Conservation (phyloP, 305 asterid genomes). For the Solanum chacoense region DNA sequence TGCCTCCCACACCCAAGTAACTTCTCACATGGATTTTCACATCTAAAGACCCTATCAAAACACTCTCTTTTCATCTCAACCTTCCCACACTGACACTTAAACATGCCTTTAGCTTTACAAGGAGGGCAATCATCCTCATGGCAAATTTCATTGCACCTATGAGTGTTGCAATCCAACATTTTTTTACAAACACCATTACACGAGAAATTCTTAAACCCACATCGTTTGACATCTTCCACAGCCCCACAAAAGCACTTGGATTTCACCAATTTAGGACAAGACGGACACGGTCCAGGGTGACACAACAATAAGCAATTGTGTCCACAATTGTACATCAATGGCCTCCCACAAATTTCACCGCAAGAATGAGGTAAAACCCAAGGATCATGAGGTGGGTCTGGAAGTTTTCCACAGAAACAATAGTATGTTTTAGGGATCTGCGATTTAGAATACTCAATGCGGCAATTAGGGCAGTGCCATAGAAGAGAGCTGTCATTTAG, state of each 20-base stretch:
- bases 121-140: constrained; percentile 64
- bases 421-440: constrained; percentile 55
- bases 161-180: constrained; percentile 52
- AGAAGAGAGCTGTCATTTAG: constrained; percentile 32
- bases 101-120: constrained; percentile 45
- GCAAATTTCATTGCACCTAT: constrained; percentile 58
- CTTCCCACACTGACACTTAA: constrained; percentile 68
- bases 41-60: constrained; percentile 60
- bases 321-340: constrained; percentile 61
- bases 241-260: constrained; percentile 63
- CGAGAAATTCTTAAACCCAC: constrained; percentile 75
- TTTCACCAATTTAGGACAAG: constrained; percentile 76
- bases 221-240: constrained; percentile 63
- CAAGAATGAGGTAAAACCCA: constrained; percentile 95
- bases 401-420: constrained; percentile 76
- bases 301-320: constrained; percentile 67
- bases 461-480: constrained; percentile 97
- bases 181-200: constrained; percentile 48
- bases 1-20: constrained; percentile 65
- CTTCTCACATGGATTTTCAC: constrained; percentile 54
- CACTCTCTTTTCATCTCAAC: constrained; percentile 55
- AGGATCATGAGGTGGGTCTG: constrained; percentile 76
- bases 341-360: constrained; percentile 70
- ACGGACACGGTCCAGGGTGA: constrained; percentile 91
- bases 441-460: constrained; percentile 57